Percentiles rank a stretch among this genome's conserved stretches.
phyloP scores from a whole-genome alignment of 129 eudicot genomes.

The Glebionis coronaria region DNA sequence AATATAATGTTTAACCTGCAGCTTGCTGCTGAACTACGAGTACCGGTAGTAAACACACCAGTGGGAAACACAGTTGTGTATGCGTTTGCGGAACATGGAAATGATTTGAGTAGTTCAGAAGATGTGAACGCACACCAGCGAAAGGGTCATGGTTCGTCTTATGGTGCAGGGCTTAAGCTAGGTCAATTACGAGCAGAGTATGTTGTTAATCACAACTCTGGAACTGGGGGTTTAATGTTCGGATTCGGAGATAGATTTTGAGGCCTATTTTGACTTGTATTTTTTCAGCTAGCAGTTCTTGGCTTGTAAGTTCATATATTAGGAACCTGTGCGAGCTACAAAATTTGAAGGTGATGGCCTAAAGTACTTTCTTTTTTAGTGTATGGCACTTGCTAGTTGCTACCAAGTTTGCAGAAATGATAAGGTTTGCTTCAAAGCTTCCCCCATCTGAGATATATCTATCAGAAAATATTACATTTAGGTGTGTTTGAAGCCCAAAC shows the following conservation, averaged over 20 bases:
- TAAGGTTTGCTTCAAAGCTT: neutral
- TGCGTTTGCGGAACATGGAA: conserved; percentile 78
- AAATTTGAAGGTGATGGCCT: too few species aligned
- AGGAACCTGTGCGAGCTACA: too few species aligned
- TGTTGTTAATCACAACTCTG: conserved; percentile 71
- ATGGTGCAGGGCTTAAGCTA: conserved; percentile 75
- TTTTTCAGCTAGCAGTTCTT: too few species aligned
- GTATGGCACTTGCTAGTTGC: too few species aligned
- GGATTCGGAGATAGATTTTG: conserved; percentile 79
- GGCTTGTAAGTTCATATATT: too few species aligned
- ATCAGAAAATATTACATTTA: too few species aligned
- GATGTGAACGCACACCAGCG: conserved; percentile 78
- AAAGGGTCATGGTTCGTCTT: conserved; percentile 79
- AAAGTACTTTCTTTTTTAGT: too few species aligned
- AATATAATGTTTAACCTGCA: conserved; percentile 10
- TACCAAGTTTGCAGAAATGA: too few species aligned
- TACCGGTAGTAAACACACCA: conserved; percentile 30
- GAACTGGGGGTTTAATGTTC: conserved; percentile 70
- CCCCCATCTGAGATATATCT: neutral
- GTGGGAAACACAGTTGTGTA: conserved; percentile 67
- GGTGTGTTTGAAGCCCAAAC: too few species aligned
- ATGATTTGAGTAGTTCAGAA: conserved; percentile 77
- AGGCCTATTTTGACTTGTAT: conserved; percentile 3
- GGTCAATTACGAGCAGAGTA: conserved; percentile 81
- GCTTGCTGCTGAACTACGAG: conserved; percentile 73